Conservation (phyloP, 148 eudicot genomes). For the Amaranthus cruentus region DNA sequence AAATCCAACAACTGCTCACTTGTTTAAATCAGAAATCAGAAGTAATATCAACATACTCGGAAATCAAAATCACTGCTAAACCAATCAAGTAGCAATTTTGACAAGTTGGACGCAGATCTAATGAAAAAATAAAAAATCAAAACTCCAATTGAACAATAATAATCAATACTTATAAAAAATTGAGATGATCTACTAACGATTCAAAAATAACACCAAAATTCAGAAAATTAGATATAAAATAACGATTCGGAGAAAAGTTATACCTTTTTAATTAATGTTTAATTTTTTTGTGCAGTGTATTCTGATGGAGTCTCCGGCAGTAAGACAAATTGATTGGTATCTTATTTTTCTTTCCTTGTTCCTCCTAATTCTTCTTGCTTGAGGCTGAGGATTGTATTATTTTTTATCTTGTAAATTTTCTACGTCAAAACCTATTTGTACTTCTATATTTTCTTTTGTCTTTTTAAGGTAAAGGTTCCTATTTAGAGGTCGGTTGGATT, state of each 20-base stretch:
- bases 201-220: neutral
- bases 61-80: neutral
- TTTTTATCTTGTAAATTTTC: neutral
- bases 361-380: slow-evolving; percentile 15
- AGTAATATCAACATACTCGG: neutral
- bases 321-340: slow-evolving; percentile 27
- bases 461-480: neutral
- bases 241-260: neutral
- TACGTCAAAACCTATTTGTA: slow-evolving; percentile 3
- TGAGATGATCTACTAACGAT: slow-evolving; percentile 8
- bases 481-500: neutral
- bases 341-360: slow-evolving; percentile 24
- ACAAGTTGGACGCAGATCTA: slow-evolving; percentile 17
- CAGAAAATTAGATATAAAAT: neutral
- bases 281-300: neutral
- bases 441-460: neutral
- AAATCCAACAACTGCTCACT: slow-evolving; percentile 23
- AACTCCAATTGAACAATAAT: neutral
- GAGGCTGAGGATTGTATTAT: neutral
- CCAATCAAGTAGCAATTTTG: slow-evolving; percentile 7
- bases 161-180: neutral
- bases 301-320: neutral
- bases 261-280: neutral
- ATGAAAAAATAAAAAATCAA: neutral
- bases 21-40: slow-evolving; percentile 17